phyloP scores from a whole-genome alignment of 768 basidiomycete species.

The Kwoniella shandongensis region DNA sequence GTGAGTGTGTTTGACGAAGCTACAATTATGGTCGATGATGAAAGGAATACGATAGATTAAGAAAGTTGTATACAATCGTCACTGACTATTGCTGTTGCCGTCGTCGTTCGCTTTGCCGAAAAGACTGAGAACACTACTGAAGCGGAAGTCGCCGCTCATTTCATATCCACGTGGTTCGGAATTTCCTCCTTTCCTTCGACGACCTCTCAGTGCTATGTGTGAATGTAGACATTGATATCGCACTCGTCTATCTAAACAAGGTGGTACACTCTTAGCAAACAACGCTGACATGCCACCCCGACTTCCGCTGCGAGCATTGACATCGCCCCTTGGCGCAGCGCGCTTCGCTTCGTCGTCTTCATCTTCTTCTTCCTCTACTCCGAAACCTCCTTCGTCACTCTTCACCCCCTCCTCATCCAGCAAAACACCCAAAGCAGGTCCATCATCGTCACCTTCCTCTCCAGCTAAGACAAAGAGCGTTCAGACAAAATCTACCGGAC shows the following conservation, averaged over 20 bases:
- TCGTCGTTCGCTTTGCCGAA: background rate
- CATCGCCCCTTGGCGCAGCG: background rate
- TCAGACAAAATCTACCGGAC: background rate
- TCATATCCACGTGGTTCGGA: no score
- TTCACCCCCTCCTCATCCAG: conserved; percentile 7
- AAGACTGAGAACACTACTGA: background rate
- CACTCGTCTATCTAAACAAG: no score
- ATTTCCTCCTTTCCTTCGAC: no score
- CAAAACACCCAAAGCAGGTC: conserved; percentile 7
- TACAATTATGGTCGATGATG: no score
- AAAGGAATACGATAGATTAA: conserved; percentile 13
- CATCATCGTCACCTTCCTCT: background rate
- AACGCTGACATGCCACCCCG: conserved; percentile 15
- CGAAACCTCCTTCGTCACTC: conserved; percentile 5
- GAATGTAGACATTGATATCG: no score
- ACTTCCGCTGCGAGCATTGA: conserved; percentile 11
- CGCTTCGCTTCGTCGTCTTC: conserved; percentile 4
- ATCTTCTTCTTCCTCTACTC: background rate
- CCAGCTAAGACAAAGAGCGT: conserved; percentile 1
- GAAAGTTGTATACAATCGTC: conserved; percentile 14
- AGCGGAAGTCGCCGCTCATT: conserved; percentile 11
- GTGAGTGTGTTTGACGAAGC: background rate
- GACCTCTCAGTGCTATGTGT: no score
- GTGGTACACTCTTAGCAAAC: no score
- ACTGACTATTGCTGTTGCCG: background rate